Conservation (phyloP, 768 basidiomycete genomes). For the Boletellus ananas region DNA sequence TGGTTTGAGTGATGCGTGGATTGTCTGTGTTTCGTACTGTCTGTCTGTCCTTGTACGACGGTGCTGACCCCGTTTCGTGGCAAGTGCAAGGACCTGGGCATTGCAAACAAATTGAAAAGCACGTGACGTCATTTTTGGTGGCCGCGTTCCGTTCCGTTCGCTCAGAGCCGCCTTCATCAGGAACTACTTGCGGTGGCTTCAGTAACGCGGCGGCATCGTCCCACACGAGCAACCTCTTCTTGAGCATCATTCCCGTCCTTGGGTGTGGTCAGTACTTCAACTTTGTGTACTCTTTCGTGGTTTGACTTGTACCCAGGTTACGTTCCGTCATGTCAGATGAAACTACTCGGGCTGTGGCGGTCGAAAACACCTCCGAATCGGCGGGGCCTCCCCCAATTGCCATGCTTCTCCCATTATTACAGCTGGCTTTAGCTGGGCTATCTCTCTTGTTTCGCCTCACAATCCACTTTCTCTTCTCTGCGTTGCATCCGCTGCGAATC, state of each 20-base stretch:
- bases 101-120: no score
- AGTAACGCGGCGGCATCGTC: no score
- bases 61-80: no score
- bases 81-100: no score
- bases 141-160: no score
- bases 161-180: no score
- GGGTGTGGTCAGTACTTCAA: slow-evolving; percentile 1
- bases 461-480: slow-evolving; percentile 8
- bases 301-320: background rate
- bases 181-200: no score
- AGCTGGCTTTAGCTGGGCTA: slow-evolving; percentile 2
- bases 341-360: background rate
- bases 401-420: slow-evolving; percentile 20
- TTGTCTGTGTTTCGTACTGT: no score
- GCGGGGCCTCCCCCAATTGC: slow-evolving; percentile 23
- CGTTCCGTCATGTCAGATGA: slow-evolving; percentile 6
- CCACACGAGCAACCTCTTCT: background rate
- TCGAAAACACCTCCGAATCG: background rate
- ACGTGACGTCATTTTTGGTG: no score
- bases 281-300: background rate
- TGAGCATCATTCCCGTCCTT: background rate
- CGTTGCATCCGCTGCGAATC: slow-evolving; percentile 17
- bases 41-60: no score
- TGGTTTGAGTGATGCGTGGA: no score
- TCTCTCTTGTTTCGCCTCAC: slow-evolving; percentile 16